Base-by-base conservation (phyloP, 768 basidiomycete species). In the Serendipita vermifera region DNA sequence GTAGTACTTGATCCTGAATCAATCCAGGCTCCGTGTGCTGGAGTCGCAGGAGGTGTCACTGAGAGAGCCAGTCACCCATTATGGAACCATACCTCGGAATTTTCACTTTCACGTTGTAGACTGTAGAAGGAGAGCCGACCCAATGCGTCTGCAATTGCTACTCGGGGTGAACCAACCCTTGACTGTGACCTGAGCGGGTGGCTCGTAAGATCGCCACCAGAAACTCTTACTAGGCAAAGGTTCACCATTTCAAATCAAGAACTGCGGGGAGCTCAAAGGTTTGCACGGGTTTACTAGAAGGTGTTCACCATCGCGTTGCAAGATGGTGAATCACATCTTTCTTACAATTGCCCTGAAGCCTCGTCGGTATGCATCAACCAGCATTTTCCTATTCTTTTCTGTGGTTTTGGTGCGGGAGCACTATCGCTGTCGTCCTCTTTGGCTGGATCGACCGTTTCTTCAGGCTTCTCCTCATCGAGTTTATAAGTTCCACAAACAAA, bases 401-500 rank as follows among this genome's bases (percentile, higher is more conserved):
- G 46, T 54, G 54, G 9, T 17, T 14, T 14, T 20, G 51, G 41
- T 24, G 15, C 48, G 24, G 3, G 36, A 57, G 40, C 59, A 24
- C 38, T 57, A 15, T 56, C 61, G 13, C 55, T 55, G 14, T 35
- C 56, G 26, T 59, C 57, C 2, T 14, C 56, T 51, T 51, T 54
- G 27, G 57, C 38, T 54, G 38, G 41, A 32, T 56, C 24, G n/a
- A 38, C 39, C 27, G 60, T 54, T 29, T 62, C 22, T 55, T 57
- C 35, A 22, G 20, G 59, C 58, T 62, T 60, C 31, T 63, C 58
- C 56, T 77, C 67, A 38, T 82, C 73, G 20, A 98, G 75, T 62
- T 88, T 82, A 70, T 99, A 99, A 0, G 94, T 97, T 20, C 94
- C 94, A 62, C 89, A 90, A 1, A 83, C 85, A 58, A 97, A 76